Percentiles rank a stretch among this genome's conserved stretches.
phyloP scores from a whole-genome alignment of 75 land plant species.

The Cunninghamia lanceolata region DNA sequence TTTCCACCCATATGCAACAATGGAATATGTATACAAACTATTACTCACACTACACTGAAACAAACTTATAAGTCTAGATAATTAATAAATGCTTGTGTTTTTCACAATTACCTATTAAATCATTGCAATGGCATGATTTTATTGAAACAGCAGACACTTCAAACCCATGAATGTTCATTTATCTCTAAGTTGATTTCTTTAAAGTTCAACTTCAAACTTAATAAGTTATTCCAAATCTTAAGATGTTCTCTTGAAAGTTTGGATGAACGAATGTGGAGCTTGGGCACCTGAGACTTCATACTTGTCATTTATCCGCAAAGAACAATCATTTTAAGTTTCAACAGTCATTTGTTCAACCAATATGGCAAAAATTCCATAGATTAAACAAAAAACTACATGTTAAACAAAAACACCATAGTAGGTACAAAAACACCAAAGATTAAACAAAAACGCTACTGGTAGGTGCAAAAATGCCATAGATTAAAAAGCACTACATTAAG shows the following conservation, averaged over 20 bases:
- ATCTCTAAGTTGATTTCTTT: neutral
- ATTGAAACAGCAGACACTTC: neutral
- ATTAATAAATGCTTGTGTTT: neutral
- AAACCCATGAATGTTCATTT: neutral
- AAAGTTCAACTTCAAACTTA: neutral
- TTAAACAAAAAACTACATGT: no score
- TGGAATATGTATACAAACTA: neutral
- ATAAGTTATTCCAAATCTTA: neutral
- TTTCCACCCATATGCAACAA: neutral
- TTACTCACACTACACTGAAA: neutral
- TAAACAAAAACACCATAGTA: no score
- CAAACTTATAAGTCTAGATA: no score
- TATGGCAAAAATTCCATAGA: no score
- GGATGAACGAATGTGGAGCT: constrained; percentile 25
- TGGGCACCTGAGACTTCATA: constrained; percentile 28
- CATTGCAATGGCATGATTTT: neutral
- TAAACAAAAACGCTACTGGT: no score
- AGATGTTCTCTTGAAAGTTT: constrained; percentile 19
- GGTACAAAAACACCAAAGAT: no score
- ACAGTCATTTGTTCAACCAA: no score
- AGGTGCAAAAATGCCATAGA: no score
- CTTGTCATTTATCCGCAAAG: no score
- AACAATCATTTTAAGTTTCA: no score
- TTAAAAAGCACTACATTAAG: no score
- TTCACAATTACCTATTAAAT: neutral